Evolutionary conservation across 2,329 filamentous ascomycete species (phyloP), one percentile per base, ranked within the genome.

Genomic region (Trichoderma arundinaceum): DNA sequence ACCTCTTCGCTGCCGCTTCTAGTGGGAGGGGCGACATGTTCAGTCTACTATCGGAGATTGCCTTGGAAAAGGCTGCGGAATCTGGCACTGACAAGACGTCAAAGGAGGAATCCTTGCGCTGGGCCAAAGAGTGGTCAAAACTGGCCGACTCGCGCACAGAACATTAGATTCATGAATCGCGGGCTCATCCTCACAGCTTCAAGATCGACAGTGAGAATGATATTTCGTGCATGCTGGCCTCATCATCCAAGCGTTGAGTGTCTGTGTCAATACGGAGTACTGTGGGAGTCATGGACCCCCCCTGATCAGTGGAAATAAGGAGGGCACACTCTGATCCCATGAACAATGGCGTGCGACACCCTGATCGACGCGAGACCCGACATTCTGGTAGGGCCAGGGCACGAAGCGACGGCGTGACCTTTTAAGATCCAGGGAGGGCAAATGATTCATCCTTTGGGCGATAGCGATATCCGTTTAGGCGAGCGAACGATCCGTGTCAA

Each of bases 91-190:
- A 64, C 19, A 65, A 43, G 54, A 53, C 56, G 41, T 51, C 63
- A 4, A 70, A 58, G 41, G 69, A 68, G 38, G 69, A 76, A 2
- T 67, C 69, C 13, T 56, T 68, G 19, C 69, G 69, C 6, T 78
- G 75, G 77, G 76, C 74, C 10, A 67, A 72, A 69, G 76, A 78
- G 67, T 78, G 76, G 73, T 71, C 74, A n/a, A 72, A 71, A 17
- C 62, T 78, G 44, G 75, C 72, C 3, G 71, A 77, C 54, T 44
- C 54, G 3, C 68, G 64, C 10, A 69, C 54, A 12, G 68, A 68
- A 52, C 69, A 71, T 48, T 77, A 41, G 39, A 44, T 15, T 28
- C 28, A 7, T 38, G 58, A 72, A 58, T 68, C 15, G 15, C 10
- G 22, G 53, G 15, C 22, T 32, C 22, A 28, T 8, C 17, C 35